Evolutionary conservation across 139 green algal species (phyloP), one percentile per base, ranked within the genome.

Genomic region (Parachlorella kessleri): DNA sequence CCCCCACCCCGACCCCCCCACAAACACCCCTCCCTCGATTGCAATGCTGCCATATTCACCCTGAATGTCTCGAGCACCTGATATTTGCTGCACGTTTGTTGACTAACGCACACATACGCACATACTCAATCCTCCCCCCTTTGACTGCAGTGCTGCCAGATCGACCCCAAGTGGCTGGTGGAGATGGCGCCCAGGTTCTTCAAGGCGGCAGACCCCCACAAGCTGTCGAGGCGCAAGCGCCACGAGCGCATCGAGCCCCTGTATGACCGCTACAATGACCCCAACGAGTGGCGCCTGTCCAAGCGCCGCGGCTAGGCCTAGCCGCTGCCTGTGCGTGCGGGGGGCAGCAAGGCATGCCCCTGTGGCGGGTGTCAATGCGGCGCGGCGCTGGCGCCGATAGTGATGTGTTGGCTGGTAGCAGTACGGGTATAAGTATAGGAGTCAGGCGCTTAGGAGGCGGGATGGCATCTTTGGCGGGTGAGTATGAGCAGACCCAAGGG

Each of bases 101-200:
- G n/a, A n/a, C n/a, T n/a, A n/a, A n/a, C 48, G 21, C 48, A 59
- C 48, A 59, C 48, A 59, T 18, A 14, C 21, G 48, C 48, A 14
- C 14, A 21, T 3, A 18, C 35, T 3, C 35, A 1, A 26, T 26
- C 0, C 38, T 2, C n/a, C 64, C 55, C 3, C 36, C 32, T 54
- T 14, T 10, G 32, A 24, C 33, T 74, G 72, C 80, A 94, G 83
- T 89, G 94, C 66, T 90, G 92, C 72, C 83, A 88, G 24, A 97
- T 99, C 77, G 96, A 99, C 76, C 97, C 97, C 39, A 93, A 94
- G 77, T 99, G 97, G 97, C 90, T 99, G 64, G 90, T 96, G 4
- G 97, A 99, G 88, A 87, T 99, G 38, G 97, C 96, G 36, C 97
- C 97, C 18, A 83, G 95, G 40, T 99, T 99, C 92, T 99, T 99